phyloP scores from a whole-genome alignment of 257 asterid species.

The Fraxinus anomala region DNA sequence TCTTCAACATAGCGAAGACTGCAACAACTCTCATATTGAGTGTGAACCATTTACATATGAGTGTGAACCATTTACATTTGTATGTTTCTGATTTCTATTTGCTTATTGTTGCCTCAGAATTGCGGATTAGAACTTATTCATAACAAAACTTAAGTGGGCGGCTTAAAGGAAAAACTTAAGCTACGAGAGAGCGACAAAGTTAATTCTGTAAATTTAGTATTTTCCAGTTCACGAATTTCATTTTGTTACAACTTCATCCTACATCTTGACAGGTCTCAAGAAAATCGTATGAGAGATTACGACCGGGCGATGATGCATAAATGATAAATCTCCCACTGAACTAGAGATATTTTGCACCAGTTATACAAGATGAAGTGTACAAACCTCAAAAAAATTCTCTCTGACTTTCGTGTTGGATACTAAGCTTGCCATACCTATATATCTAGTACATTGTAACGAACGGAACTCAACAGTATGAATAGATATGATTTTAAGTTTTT shows the following conservation, averaged over 20 bases:
- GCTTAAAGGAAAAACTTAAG: no score
- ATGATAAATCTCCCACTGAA: background rate
- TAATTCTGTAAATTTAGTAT: background rate
- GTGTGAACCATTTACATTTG: no score
- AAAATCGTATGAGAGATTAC: conserved; percentile 15
- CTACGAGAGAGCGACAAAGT: no score
- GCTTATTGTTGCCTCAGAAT: no score
- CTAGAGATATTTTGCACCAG: background rate
- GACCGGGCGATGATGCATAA: background rate
- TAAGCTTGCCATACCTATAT: background rate
- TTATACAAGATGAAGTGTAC: background rate
- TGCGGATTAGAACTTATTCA: no score
- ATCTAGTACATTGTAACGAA: background rate
- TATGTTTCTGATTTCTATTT: no score
- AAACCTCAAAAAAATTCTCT: background rate
- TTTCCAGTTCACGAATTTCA: background rate
- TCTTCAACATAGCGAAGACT: no score
- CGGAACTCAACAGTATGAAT: background rate
- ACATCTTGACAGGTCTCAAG: conserved; percentile 25
- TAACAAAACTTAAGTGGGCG: no score
- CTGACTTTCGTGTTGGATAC: background rate
- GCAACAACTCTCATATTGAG: no score
- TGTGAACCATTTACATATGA: no score
- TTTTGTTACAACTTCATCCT: conserved; percentile 16
- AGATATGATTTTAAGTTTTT: background rate